Evolutionary conservation across 805 yeast species (phyloP), one percentile per base, ranked within the genome.

Genomic region (Ogataea dorogensis): DNA sequence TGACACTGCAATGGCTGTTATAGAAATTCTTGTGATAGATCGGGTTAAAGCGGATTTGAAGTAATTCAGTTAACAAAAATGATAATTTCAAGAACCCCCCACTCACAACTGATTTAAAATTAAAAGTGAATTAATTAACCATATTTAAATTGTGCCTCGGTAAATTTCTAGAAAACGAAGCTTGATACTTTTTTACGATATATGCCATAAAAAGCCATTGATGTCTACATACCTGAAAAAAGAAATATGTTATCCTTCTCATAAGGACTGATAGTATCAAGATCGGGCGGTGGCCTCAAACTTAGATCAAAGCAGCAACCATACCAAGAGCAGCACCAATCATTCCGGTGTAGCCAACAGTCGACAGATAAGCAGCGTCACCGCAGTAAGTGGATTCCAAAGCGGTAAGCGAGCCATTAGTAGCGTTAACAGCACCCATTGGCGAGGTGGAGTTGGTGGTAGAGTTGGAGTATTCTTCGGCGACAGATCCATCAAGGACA

Each of bases 251-350:
- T 36, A 40, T 36, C 36, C 43, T 18, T 33, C 27, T 36, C 40
- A 13, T 20, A 28, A 35, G 33, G 29, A 28, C 33, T 14, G 26
- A 19, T 18, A 28, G 33, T 16, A 22, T 17, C 33, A 21, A 29
- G 26, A 22, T 7, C 9, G n/a, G 25, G 17, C 10, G 21, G 26
- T 13, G 30, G 15, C 40, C 17, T 18, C 33, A 17, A 9, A 19
- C 15, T 22, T 33, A 54, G 34, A 55, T 40, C 28, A 56, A 36
- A 10, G 54, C 52, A 12, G 53, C 46, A 23, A 52, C 34, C 19
- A 47, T 45, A 39, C 53, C 56, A n/a, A 50, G 33, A 4, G 49
- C 36, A 12, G 51, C 44, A 33, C 52, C 57, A n/a, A 51, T 18
- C 22, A 48, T 22, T 6, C 52, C 46, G 15, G 40, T 36, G 23